Evolutionary conservation across 2,329 filamentous ascomycete genomes (phyloP), one percentile per base, ranked within the genome.

Genomic region (Helicocarpus griseus): DNA sequence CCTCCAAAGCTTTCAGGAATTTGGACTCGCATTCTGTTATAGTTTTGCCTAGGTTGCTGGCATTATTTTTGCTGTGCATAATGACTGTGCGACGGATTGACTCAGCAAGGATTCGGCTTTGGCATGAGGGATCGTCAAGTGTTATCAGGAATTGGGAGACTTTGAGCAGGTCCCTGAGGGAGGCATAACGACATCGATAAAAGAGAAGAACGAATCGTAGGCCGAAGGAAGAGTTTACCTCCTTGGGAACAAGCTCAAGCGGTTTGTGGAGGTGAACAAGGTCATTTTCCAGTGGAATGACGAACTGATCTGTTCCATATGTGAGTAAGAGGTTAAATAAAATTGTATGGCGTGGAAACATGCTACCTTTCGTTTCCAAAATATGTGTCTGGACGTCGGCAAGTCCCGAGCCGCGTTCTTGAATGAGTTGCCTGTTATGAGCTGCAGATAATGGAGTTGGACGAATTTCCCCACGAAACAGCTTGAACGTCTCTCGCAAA

Each of bases 381-480:
- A 64, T 57, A 2, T 52, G 28, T 2, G 47, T 52, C 43, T 59
- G 56, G 9, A 63, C 31, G 19, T 58, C 56, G 6, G 50, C 48
- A 33, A 63, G 45, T 11, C 55, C 55, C 36, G 52, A 55, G 13
- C 53, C 50, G 7, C 62, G 58, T 11, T 55, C 50, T 29, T 55
- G 52, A n/a, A 65, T 52, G 33, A 58, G 22, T 3, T 48, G 48
- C 22, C 53, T 52, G 44, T 65, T 65, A 17, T 33, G 48, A 43
- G 52, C 53, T 11, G 56, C 58, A 19, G 58, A 53, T 11, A 65
- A 48, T 3, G 62, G 62, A 50, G 57, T 61, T 5, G 61, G 57
- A 31, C 57, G 51, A 24, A 64, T 57, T 5, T 55, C 52, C 1
- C 50, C 29, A 28, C 53, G 39, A 50, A 62, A 60, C 2, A 26